phyloP scores from a whole-genome alignment of 352 stramenopile genomes.

The Phytopythium sindhum region DNA sequence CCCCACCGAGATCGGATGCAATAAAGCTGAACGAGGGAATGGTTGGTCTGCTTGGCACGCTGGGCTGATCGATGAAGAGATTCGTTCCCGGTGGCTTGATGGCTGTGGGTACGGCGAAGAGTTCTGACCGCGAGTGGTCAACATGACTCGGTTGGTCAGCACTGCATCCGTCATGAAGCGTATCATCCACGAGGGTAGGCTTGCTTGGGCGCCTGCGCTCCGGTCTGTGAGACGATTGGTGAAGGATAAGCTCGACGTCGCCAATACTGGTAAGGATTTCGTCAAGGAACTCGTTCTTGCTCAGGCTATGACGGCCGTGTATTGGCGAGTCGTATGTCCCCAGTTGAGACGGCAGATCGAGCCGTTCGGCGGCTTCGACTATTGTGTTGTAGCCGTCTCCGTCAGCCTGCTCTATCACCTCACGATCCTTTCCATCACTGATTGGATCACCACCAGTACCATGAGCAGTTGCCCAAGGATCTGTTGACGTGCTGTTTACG shows the following conservation, averaged over 20 bases:
- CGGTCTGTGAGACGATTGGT: conserved; percentile 24
- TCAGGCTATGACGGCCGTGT: not conserved
- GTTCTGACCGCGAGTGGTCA: not conserved
- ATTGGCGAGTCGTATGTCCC: not conserved
- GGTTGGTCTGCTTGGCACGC: not conserved
- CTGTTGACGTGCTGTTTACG: not conserved
- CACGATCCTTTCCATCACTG: not conserved
- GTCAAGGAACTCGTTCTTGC: conserved; percentile 44
- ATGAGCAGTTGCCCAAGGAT: not conserved
- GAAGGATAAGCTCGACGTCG: conserved; percentile 54
- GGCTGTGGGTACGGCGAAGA: not conserved
- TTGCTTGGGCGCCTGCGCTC: conserved; percentile 5
- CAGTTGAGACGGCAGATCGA: not conserved
- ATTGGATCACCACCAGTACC: not conserved
- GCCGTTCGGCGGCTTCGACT: not conserved
- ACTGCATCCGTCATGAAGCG: not conserved
- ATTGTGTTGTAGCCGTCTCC: not conserved
- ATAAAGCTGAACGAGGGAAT: not conserved
- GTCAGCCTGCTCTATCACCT: not conserved
- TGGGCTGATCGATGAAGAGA: not conserved
- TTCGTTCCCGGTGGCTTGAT: not conserved
- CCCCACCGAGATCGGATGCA: not conserved
- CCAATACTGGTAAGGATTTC: conserved; percentile 61
- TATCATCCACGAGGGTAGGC: not conserved
- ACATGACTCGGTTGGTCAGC: not conserved